phyloP scores from a whole-genome alignment of 257 asterid genomes.

The Lithospermum erythrorhizon region DNA sequence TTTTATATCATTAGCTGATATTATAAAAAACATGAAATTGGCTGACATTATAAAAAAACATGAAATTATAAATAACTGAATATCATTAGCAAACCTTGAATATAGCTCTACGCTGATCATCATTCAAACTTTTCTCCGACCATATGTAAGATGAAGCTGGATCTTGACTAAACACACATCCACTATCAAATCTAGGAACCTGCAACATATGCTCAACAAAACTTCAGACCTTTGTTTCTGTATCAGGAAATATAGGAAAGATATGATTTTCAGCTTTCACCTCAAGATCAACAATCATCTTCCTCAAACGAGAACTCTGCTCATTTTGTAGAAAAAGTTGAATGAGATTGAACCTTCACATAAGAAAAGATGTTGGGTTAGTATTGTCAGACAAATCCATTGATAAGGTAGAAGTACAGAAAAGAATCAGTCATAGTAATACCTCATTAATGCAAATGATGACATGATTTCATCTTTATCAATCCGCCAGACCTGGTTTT shows the following conservation, averaged over 20 bases:
- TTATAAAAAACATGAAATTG: too few species aligned
- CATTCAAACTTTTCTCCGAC: constrained; percentile 75
- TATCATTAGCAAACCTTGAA: constrained; percentile 51
- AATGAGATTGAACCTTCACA: constrained; percentile 74
- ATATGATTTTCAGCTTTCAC: constrained; percentile 25
- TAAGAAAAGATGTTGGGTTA: constrained; percentile 10
- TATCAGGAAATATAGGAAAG: neutral
- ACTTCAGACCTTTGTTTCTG: neutral
- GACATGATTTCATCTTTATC: constrained; percentile 77
- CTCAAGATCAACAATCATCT: constrained; percentile 86
- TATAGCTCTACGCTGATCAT: constrained; percentile 91
- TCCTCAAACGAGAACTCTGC: constrained; percentile 57
- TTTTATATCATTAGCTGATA: neutral
- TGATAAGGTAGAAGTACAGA: constrained; percentile 2
- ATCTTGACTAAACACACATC: constrained; percentile 82
- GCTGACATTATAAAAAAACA: neutral
- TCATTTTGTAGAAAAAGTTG: constrained; percentile 76
- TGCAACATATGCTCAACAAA: constrained; percentile 23
- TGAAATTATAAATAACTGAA: too few species aligned
- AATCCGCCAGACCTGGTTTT: constrained; percentile 63
- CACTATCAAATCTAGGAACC: constrained; percentile 91
- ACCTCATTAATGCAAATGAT: constrained; percentile 93
- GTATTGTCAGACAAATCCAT: constrained; percentile 4
- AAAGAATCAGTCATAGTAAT: constrained; percentile 6
- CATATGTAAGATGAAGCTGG: constrained; percentile 82